phyloP scores from a whole-genome alignment of 2,329 filamentous ascomycete species.

The Pyricularia grisea region DNA sequence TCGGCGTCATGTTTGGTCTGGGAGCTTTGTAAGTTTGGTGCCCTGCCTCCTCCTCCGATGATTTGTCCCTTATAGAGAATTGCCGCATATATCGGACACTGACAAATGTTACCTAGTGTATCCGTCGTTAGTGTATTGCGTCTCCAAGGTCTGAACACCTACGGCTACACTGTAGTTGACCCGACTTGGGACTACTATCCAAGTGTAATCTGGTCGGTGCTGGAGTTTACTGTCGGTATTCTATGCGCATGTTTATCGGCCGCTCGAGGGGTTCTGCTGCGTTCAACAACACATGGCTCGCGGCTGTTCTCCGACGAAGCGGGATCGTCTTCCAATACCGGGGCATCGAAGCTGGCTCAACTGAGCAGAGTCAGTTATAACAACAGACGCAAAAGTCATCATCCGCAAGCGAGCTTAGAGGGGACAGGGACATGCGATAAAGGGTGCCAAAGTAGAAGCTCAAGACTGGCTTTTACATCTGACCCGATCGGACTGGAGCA shows the following conservation, averaged over 20 bases:
- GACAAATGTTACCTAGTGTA: not conserved
- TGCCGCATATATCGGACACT: not conserved
- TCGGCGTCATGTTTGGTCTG: slow-evolving; percentile 1
- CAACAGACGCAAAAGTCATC: not conserved
- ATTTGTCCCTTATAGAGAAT: no score
- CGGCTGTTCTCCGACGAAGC: not conserved
- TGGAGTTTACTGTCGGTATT: not conserved
- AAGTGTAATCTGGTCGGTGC: not conserved
- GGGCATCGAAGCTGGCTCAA: not conserved
- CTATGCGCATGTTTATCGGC: not conserved
- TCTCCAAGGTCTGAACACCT: not conserved
- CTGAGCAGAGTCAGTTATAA: not conserved
- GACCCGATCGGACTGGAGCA: not conserved
- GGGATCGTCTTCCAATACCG: not conserved
- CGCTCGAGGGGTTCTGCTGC: not conserved
- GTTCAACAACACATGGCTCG: not conserved
- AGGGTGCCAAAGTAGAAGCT: not conserved
- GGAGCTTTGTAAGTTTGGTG: not conserved
- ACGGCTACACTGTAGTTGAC: not conserved
- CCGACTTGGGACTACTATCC: not conserved
- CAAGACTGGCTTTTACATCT: not conserved
- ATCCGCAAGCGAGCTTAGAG: not conserved
- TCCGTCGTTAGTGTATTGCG: not conserved
- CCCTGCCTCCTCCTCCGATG: no score
- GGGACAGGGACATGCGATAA: not conserved